Percentiles rank a stretch among this genome's conserved stretches.
phyloP scores from a whole-genome alignment of 2,329 filamentous ascomycete genomes.

The Colletotrichum sansevieriae region DNA sequence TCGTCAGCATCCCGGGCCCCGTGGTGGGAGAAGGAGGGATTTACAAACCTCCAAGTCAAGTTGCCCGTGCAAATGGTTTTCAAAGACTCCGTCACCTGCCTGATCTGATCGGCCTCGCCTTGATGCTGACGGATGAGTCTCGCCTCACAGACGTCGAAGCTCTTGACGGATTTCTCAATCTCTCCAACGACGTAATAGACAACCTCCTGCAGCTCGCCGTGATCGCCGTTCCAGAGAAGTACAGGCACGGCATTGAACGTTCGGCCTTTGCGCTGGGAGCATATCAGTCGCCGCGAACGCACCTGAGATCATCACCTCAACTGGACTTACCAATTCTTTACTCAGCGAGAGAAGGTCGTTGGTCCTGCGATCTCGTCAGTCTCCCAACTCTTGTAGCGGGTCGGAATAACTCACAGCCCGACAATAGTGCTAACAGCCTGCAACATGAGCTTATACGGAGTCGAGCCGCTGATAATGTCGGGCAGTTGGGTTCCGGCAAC shows the following conservation, averaged over 20 bases:
- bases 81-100: conserved; percentile 22
- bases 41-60: conserved; percentile 36
- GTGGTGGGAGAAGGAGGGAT: background rate
- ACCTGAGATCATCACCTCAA: too few species aligned
- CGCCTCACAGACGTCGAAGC: conserved; percentile 32
- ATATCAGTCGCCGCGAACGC: conserved; percentile 2
- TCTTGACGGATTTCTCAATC: conserved; percentile 30
- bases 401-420: conserved; percentile 25
- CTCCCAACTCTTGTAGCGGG: background rate
- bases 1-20: conserved; percentile 8
- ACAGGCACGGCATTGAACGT: conserved; percentile 35
- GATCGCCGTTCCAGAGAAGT: conserved; percentile 22
- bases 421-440: conserved; percentile 34
- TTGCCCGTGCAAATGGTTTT: conserved; percentile 40
- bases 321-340: conserved; percentile 34
- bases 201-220: conserved; percentile 11
- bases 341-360: conserved; percentile 38
- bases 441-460: conserved; percentile 25
- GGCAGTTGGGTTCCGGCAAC: conserved; percentile 26
- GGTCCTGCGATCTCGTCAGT: conserved; percentile 27
- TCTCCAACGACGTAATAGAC: conserved; percentile 30
- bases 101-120: conserved; percentile 22
- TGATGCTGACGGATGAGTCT: conserved; percentile 24
- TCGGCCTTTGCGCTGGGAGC: conserved; percentile 20
- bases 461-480: background rate